Base-by-base conservation (phyloP, 345 rosid genomes). In the Gossypium bickii region DNA sequence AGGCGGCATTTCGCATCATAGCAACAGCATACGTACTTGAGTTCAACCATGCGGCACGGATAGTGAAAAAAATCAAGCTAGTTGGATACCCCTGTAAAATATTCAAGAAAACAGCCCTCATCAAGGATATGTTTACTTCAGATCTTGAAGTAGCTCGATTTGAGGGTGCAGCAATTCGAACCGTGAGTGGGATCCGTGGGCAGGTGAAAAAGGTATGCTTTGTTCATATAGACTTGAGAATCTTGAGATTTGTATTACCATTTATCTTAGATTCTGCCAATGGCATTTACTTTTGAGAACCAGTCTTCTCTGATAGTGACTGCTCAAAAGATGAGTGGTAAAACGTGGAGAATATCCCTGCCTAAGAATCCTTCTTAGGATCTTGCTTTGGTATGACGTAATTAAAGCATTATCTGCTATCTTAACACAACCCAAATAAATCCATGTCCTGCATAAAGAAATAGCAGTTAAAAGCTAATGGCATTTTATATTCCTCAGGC, bases 101-200 rank as follows among this genome's bases (percentile, higher is more conserved):
- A 62, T 87, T 87, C 83, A 95, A 89, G 83, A 95, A 91, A 80
- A 95, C 96, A 17, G 97, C 99, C 17, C 85, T 93, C 63, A 83
- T 93, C 61, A 90, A 85, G 76, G 89, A 89, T 80, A 95, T 93
- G 97, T 93, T 95, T 82, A 95, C 96, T 55, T 93, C 99, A 45
- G 97, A 95, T 84, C 94, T 95, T 59, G 98, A 95, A 79, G 82
- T 95, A 69, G 98, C 94, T 78, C 86, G 90, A 69, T 91, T 83
- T 84, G 97, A 90, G 85, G 99, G 97, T 81, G 88, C 97, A 59
- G 81, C 92, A 67, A 71, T 93, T 78, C 83, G 84, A 55, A 93
- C 99, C 48, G 99, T 93, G 71, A 93, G 99, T 83, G 98, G 99
- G 69, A 93, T 95, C 73, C 89, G 97, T 12, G 98, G 99, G 59